Evolutionary conservation across 2,329 filamentous ascomycete genomes (phyloP).

Genomic region (Ceratocystis alfenasii): DNA sequence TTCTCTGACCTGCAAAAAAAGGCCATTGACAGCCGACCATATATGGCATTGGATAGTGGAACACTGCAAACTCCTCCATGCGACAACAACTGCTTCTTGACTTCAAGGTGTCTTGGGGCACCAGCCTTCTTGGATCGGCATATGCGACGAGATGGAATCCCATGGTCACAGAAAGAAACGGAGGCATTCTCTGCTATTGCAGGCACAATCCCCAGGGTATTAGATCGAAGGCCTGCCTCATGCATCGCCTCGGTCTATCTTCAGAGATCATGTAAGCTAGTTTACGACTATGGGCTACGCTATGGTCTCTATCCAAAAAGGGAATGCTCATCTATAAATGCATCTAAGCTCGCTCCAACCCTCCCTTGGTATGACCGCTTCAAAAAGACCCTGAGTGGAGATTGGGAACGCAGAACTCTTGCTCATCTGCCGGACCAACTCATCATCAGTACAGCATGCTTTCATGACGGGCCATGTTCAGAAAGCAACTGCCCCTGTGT

Average conservation of each 20-base stretch:
- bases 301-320: constrained; percentile 4
- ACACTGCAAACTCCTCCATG: constrained; percentile 7
- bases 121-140: neutral
- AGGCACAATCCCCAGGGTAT: constrained; percentile 15
- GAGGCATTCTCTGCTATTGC: constrained; percentile 9
- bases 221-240: constrained; percentile 13
- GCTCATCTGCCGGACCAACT: constrained; percentile 45
- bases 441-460: constrained; percentile 52
- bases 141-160: constrained; percentile 12
- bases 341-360: constrained; percentile 29
- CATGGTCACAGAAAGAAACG: constrained; percentile 6
- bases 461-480: constrained; percentile 56
- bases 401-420: constrained; percentile 45
- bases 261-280: constrained; percentile 16
- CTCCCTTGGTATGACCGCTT: constrained; percentile 46
- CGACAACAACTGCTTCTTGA: constrained; percentile 18
- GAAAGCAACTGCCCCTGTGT: constrained; percentile 51
- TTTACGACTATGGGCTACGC: constrained; percentile 5
- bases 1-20: constrained; percentile 15
- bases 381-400: constrained; percentile 41
- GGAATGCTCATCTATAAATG: neutral
- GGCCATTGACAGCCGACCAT: constrained; percentile 8
- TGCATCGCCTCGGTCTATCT: constrained; percentile 20
- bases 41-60: constrained; percentile 8
- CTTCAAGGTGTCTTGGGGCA: neutral